Evolutionary conservation across 208 protist species (phyloP).

Genomic region (Leishmania tarentolae): DNA sequence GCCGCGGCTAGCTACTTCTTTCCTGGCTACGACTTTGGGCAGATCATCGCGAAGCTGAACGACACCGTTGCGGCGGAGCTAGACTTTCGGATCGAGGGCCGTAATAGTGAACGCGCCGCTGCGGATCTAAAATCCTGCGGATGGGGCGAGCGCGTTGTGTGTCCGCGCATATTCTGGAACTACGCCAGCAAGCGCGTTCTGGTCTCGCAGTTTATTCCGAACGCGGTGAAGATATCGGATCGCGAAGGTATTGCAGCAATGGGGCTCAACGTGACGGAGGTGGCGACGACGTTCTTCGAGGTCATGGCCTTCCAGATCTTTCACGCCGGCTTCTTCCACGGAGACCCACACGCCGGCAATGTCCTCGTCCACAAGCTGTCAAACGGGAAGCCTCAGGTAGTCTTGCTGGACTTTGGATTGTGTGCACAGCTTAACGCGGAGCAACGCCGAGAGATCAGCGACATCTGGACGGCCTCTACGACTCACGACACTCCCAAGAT

Average conservation of each 20-base stretch:
- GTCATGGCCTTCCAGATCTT: slow-evolving; percentile 95
- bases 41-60: slow-evolving; percentile 87
- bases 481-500: slow-evolving; percentile 69
- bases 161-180: slow-evolving; percentile 58
- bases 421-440: slow-evolving; percentile 86
- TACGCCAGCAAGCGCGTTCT: slow-evolving; percentile 74
- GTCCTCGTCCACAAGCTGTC: slow-evolving; percentile 82
- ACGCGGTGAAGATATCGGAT: slow-evolving; percentile 85
- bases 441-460: slow-evolving; percentile 54
- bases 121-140: slow-evolving; percentile 71
- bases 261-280: slow-evolving; percentile 59
- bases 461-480: slow-evolving; percentile 79
- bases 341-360: slow-evolving; percentile 94
- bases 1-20: slow-evolving; percentile 72
- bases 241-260: slow-evolving; percentile 49
- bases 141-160: slow-evolving; percentile 75
- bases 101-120: slow-evolving; percentile 87
- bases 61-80: slow-evolving; percentile 90
- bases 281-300: slow-evolving; percentile 78
- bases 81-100: slow-evolving; percentile 94
- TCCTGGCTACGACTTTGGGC: slow-evolving; percentile 86
- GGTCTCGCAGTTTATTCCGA: slow-evolving; percentile 63
- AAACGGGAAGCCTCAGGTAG: slow-evolving; percentile 71
- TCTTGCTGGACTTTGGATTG: slow-evolving; percentile 96
- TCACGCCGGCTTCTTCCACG: slow-evolving; percentile 94